Base-by-base conservation (phyloP, 179 eudicot species). In the Carnegiea gigantea region DNA sequence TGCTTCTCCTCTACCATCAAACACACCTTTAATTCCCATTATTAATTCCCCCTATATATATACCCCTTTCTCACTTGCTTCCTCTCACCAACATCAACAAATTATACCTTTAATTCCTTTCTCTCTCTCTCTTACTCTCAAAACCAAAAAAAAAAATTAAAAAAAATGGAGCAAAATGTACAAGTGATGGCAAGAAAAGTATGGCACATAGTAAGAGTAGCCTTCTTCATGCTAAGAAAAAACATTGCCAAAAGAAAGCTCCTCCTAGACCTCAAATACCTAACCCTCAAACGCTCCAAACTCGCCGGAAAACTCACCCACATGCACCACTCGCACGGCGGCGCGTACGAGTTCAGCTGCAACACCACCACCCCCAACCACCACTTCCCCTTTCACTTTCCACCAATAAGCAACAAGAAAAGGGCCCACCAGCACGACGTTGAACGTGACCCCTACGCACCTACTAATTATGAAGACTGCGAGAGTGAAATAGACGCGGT, bases 291-390 rank as follows among this genome's bases (percentile, higher is more conserved):
- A 77, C 88, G 88, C 15, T 83, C 83, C 9, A 89, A 88, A 79
- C 79, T 88, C 74, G 60, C 85, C 43, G 84, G 86, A 6, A 86
- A 80, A 44, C 70, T 82, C 79, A 64, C 73, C 54, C 80, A 76
- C 85, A n/a, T n/a, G n/a, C n/a, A 76, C 85, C 82, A 73, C 81
- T 0, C 18, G 24, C n/a, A 38, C 20, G 26, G 76, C 17, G 73
- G 73, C 12, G 90, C 88, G 28, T 88, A 88, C 79, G 89, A 89
- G 85, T 88, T 88, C 81, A 89, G 90, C 74, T 87, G 91, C 71
- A 79, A 85, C 80, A 86, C 84, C 80, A 86, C 84, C 85, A 87
- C 89, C 13, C 91, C 91, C 3, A 74, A 48, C 76, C 79, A 48
- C 76, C 79, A 68, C 78, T 73, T 84, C 79, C 77, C 79, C 44